phyloP scores from a whole-genome alignment of 116 monocot genomes.

The Cymodocea nodosa region DNA sequence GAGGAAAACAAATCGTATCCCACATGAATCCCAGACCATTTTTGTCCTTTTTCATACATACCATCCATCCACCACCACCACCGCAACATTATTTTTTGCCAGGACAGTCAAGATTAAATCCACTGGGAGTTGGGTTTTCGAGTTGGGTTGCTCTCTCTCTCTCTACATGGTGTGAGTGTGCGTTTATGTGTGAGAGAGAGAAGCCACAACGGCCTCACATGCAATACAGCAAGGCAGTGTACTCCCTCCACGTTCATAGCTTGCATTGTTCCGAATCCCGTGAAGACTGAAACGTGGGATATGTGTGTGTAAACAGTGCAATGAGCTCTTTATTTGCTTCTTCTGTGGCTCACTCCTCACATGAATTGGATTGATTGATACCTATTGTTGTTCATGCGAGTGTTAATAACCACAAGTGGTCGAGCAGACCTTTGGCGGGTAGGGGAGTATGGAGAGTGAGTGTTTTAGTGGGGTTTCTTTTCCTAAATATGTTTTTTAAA shows the following conservation, averaged over 20 bases:
- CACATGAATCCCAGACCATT: slow-evolving; percentile 25
- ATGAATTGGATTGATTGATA: neutral
- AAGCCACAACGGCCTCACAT: slow-evolving; percentile 43
- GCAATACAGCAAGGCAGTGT: slow-evolving; percentile 73
- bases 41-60: slow-evolving; percentile 32
- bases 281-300: slow-evolving; percentile 9
- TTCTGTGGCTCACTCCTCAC: neutral
- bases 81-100: neutral
- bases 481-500: neutral
- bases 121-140: neutral
- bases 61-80: slow-evolving; percentile 4
- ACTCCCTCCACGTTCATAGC: slow-evolving; percentile 11
- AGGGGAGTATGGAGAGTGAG: neutral
- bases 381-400: neutral
- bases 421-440: too few species aligned
- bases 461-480: neutral
- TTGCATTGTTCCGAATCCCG: slow-evolving; percentile 12
- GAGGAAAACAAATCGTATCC: slow-evolving; percentile 15
- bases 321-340: neutral
- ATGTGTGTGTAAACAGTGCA: neutral
- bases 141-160: neutral
- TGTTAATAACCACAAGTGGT: neutral
- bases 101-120: neutral
- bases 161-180: neutral
- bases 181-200: neutral